Evolutionary conservation across 441 rosid species (phyloP), one percentile per base, ranked within the genome.

Genomic region (Populus hybrid): DNA sequence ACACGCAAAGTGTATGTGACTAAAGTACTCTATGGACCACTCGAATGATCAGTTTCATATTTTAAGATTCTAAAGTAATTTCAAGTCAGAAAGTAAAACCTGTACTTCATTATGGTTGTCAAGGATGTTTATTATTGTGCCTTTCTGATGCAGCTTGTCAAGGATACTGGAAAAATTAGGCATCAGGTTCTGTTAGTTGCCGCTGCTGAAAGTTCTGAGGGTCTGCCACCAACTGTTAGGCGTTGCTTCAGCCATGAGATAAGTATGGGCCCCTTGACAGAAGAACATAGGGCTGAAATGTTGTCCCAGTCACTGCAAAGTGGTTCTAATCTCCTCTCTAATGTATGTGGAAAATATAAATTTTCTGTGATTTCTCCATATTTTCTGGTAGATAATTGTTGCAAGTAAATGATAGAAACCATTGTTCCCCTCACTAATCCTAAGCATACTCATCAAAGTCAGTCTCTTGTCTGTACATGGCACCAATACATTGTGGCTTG

Each of bases 171-270:
- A 82, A 86, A 82, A 73, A 78, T 74, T 78, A 76, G 81, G 84
- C 87, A 81, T 78, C 92, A 85, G 87, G 93, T 94, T 81, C 87
- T 93, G 63, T 82, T 96, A 77, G 90, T 96, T 82, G 98, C 94
- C 64, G 88, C 95, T 78, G 90, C 96, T 77, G 97, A 96, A 77
- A 88, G 87, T 79, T 82, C 94, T 76, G 99, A 94, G 85, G 98
- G 98, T 72, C 86, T 96, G 74, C 92, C 97, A 67, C 91, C 96
- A 76, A 82, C 88, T 75, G 87, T 96, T 76, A 86, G 98, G 80
- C 97, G 98, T 83, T 95, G 99, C 91, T 94, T 95, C 86, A 94
- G 98, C 89, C 98, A 96, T 79, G 99, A 95, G 85, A 84, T 95
- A 84, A 88, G 88, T 68, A 91, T 95, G 95, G 90, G 88, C 73